Evolutionary conservation across 768 basidiomycete species (phyloP).

Genomic region (Infundibulicybe gibba): DNA sequence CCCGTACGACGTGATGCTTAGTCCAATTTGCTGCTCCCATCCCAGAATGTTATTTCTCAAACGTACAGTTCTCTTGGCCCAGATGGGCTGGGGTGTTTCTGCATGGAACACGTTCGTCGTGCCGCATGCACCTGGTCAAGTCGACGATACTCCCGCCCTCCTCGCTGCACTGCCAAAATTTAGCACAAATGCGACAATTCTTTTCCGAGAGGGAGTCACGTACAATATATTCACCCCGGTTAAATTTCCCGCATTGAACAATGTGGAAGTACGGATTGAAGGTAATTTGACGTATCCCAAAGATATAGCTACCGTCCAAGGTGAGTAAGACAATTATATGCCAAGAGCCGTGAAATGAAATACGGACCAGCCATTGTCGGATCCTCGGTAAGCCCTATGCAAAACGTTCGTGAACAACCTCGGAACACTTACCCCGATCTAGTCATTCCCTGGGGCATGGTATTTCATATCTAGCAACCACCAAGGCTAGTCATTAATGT

Average conservation of each 20-base stretch:
- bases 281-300: constrained; percentile 56
- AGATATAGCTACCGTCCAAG: constrained; percentile 49
- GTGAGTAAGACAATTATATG: constrained; percentile 15
- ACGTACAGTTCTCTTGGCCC: constrained; percentile 13
- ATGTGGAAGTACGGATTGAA: constrained; percentile 54
- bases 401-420: no score
- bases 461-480: constrained; percentile 9
- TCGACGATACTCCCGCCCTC: constrained; percentile 50
- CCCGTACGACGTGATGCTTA: no score
- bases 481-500: neutral
- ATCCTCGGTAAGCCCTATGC: constrained; percentile 31
- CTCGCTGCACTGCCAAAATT: constrained; percentile 37
- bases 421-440: no score
- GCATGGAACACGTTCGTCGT: constrained; percentile 51
- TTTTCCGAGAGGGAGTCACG: constrained; percentile 51
- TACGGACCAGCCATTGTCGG: constrained; percentile 35
- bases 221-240: constrained; percentile 64
- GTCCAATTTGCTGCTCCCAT: no score
- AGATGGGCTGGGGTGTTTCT: constrained; percentile 12
- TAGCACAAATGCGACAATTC: constrained; percentile 42
- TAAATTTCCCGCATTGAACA: constrained; percentile 49
- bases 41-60: no score
- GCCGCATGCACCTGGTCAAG: constrained; percentile 36
- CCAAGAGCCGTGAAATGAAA: neutral
- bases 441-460: constrained; percentile 46